Base-by-base conservation (phyloP, 176 grass and related monocot species). In the Avena insularis region DNA sequence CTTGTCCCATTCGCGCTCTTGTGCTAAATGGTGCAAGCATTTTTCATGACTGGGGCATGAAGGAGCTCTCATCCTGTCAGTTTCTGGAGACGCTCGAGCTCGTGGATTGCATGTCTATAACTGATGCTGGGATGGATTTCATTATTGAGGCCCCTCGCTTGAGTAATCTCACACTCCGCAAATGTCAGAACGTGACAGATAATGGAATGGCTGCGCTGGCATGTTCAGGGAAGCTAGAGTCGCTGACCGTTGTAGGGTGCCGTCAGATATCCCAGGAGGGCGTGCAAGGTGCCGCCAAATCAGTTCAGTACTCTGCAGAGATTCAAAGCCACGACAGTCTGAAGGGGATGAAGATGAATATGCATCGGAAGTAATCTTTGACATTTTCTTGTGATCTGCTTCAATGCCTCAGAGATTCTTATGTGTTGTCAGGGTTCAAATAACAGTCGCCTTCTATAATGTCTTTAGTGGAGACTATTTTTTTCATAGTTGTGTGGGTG, bases 231-330 rank as follows among this genome's bases (percentile, higher is more conserved):
- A 91, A 90, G 63, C 80, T 95, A 45, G 77, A 93, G 33, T 93
- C 74, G 33, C 49, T 93, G 61, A 82, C 66, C 0, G 55, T 93
- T 67, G 49, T 80, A 77, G 87, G 85, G 10, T 92, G 91, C 27
- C 47, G 27, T 51, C 19, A 17, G 74, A 73, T 96, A 67, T 93
- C 85, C 69, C 67, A 55, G 71, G 43, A 90, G 73, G 89, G 77
- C 71, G 91, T 85, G n/a, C 87, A 75, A 48, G 82, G 85, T 8
- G 74, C 66, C 78, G 94, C 91, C 16, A 90, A 59, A 86, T 70
- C 51, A 54, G 33, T 90, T 86, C 55, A n/a, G 46, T 90, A 90
- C 64, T 79, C 62, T 1, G 2, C 25, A 0, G 12, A 80, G 66
- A 8, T 47, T 87, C 68, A 64, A 81, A 29, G 9, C 12, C 14